These are phyloP conservation scores for Chrysanthemum makinoi DNA, from an alignment of 129 eudicot genomes.

Conservation along the genomic window DNA sequence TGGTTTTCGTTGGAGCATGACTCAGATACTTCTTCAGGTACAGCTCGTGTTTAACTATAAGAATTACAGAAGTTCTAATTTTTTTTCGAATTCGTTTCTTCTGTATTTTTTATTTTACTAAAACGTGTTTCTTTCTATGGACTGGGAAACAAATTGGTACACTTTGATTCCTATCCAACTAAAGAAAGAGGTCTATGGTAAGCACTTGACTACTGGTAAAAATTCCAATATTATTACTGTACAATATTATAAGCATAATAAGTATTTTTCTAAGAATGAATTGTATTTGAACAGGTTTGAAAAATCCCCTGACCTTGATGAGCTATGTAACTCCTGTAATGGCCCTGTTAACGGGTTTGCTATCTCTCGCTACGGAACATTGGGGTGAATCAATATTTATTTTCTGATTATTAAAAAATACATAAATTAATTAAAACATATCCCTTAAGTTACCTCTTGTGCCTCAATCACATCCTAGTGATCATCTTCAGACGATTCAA, in stretches of 20 bases:
- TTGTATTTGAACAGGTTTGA: slow-evolving; percentile 56
- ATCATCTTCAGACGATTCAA: slow-evolving; percentile 97
- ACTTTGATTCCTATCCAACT: slow-evolving; percentile 34
- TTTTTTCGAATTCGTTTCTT: slow-evolving; percentile 1
- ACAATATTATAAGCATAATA: neutral
- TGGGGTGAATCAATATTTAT: slow-evolving; percentile 58
- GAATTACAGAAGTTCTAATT: neutral
- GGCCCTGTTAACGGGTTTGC: slow-evolving; percentile 76
- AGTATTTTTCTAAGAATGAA: neutral
- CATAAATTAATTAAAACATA: neutral
- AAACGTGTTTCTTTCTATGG: slow-evolving; percentile 25
- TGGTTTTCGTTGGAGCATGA: slow-evolving; percentile 98
- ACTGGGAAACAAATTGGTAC: slow-evolving; percentile 35
- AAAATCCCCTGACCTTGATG: slow-evolving; percentile 94
- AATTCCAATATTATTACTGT: neutral
- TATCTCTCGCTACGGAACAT: slow-evolving; percentile 76
- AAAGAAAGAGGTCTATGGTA: slow-evolving; percentile 93
- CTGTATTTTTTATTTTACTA: slow-evolving; percentile 5
- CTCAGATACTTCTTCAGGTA: slow-evolving; percentile 99
- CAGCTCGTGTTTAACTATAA: neutral
- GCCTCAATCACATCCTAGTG: slow-evolving; percentile 90
- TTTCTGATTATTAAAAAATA: neutral
- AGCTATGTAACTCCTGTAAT: slow-evolving; percentile 96
- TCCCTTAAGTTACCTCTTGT: slow-evolving; percentile 52
- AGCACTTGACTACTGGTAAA: slow-evolving; percentile 33